Conservation (phyloP, 176 grass and related monocot species). For the Oryza glaberrima region DNA sequence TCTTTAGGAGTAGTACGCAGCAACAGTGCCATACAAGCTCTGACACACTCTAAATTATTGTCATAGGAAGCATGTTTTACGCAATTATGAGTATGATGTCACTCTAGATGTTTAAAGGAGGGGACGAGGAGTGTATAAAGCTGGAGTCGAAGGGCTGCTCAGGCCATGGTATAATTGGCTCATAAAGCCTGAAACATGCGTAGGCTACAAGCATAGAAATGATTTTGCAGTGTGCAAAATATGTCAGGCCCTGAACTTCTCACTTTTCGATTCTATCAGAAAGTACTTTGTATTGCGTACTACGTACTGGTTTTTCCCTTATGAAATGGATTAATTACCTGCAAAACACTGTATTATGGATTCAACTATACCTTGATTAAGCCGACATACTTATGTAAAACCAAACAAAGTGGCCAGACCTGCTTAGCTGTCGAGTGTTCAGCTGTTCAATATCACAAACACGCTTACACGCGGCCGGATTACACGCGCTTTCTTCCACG, state of each 20-base stretch:
- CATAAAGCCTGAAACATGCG: constrained; percentile 53
- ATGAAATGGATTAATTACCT: no score
- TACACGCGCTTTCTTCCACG: constrained; percentile 33
- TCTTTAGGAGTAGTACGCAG: not conserved
- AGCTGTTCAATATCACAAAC: constrained; percentile 1
- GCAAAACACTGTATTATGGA: no score
- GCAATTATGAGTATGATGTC: constrained; percentile 52
- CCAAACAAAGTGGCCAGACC: not conserved
- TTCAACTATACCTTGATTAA: no score
- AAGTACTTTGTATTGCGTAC: no score
- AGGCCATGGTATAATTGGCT: constrained; percentile 45
- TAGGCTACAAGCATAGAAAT: constrained; percentile 40
- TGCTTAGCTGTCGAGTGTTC: not conserved
- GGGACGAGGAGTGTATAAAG: constrained; percentile 41
- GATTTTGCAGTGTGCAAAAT: constrained; percentile 12
- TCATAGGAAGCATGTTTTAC: constrained; percentile 40
- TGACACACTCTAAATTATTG: constrained; percentile 35
- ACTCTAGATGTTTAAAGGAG: constrained; percentile 46
- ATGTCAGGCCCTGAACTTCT: not conserved
- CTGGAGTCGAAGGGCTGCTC: constrained; percentile 43
- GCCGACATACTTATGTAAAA: constrained; percentile 25
- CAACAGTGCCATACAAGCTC: constrained; percentile 20
- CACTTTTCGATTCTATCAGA: not conserved
- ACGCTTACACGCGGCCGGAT: not conserved
- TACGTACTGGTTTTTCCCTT: no score